A percentile compares a stretch with the other conserved stretches of the same genome.
Evolutionary conservation across 2,329 filamentous ascomycete species (phyloP).

Genomic region (Alternaria triticimaculans): DNA sequence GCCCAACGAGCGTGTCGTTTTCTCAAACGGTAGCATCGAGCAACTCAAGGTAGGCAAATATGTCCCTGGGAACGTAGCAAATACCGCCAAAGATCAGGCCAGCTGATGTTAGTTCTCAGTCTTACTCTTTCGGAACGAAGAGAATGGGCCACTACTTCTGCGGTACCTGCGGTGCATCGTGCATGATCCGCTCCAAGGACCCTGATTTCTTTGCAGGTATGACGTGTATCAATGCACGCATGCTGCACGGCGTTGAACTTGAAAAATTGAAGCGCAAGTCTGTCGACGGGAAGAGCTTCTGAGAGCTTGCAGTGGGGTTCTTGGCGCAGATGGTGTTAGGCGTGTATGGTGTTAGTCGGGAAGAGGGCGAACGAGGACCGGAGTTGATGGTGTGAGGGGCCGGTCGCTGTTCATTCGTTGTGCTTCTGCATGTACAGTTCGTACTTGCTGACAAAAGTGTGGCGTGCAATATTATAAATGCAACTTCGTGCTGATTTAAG

Average conservation of each 20-base stretch:
- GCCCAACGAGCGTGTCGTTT: conserved; percentile 21
- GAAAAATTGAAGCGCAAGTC: conserved; percentile 31
- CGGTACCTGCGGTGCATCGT: conserved; percentile 36
- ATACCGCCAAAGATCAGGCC: not conserved
- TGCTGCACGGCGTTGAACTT: conserved; percentile 36
- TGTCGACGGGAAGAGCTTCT: conserved; percentile 33
- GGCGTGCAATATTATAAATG: not conserved
- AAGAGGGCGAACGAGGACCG: not conserved
- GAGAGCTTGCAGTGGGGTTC: not conserved
- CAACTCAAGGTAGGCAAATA: conserved; percentile 19
- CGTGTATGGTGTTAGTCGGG: not conserved
- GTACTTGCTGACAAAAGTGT: not conserved
- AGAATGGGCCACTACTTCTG: conserved; percentile 40
- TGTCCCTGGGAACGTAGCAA: not conserved
- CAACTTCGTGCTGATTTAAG: not conserved
- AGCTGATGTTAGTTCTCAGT: conserved; percentile 12
- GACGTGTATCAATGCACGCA: conserved; percentile 38
- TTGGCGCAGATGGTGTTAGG: not conserved
- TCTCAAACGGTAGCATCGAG: conserved; percentile 25
- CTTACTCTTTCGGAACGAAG: conserved; percentile 32
- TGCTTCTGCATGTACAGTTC: not conserved
- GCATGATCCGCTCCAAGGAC: conserved; percentile 25
- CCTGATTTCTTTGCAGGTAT: conserved; percentile 22
- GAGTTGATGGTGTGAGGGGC: not conserved
- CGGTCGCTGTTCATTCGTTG: not conserved